Evolutionary conservation across 2,329 filamentous ascomycete genomes (phyloP).

Genomic region (Aspergillus eucalypticola): DNA sequence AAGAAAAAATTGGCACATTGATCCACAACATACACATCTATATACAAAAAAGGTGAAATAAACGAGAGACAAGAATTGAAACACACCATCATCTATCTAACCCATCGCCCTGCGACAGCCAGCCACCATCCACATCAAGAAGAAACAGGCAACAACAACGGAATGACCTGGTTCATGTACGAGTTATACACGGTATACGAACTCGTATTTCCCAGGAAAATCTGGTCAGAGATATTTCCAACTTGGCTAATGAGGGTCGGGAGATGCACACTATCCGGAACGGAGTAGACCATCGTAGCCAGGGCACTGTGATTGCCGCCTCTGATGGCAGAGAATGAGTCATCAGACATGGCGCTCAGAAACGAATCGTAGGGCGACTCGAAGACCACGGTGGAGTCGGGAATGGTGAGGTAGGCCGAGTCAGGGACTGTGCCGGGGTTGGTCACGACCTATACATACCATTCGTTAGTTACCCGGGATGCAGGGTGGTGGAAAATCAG

Average conservation of each 20-base stretch:
- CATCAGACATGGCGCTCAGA: neutral
- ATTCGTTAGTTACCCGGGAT: neutral
- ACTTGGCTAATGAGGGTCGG: slow-evolving; percentile 4
- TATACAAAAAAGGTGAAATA: neutral
- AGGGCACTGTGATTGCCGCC: neutral
- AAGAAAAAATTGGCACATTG: neutral
- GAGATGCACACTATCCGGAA: slow-evolving; percentile 6
- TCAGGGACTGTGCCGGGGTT: slow-evolving; percentile 16
- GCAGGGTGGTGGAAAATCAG: neutral
- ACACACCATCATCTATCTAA: neutral
- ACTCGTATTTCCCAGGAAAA: slow-evolving; percentile 10
- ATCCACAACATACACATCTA: slow-evolving; percentile 5
- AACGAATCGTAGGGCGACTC: slow-evolving; percentile 15
- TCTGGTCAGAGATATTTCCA: slow-evolving; percentile 11
- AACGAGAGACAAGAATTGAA: slow-evolving; percentile 1
- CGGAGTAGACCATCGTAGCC: slow-evolving; percentile 14
- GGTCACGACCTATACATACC: slow-evolving; percentile 7
- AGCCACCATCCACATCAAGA: no score
- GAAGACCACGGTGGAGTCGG: slow-evolving; percentile 16
- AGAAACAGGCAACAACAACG: neutral
- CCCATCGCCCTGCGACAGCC: neutral
- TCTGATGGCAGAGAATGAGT: slow-evolving; percentile 2
- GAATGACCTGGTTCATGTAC: slow-evolving; percentile 2
- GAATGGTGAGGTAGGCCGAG: slow-evolving; percentile 13
- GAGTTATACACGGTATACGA: slow-evolving; percentile 12